These are phyloP conservation scores for Monilinia laxa DNA, from an alignment of 2,329 filamentous ascomycete species.

Conservation along the genomic window DNA sequence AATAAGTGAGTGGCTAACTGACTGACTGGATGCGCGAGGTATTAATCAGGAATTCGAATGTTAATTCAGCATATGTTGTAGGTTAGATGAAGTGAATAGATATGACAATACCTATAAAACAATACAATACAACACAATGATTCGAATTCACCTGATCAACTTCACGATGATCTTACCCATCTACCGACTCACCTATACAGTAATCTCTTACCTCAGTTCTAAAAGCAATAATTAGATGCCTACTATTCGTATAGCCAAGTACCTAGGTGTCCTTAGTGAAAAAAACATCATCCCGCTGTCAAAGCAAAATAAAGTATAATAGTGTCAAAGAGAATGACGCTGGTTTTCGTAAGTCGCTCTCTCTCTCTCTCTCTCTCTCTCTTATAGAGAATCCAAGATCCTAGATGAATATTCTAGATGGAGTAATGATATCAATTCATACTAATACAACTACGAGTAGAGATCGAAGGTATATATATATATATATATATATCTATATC, in stretches of 20 bases:
- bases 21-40: too few relatives aligned
- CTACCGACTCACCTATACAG: too few relatives aligned
- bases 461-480: not conserved
- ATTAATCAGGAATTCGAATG: not conserved
- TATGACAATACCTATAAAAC: too few relatives aligned
- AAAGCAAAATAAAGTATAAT: not conserved
- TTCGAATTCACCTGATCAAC: not conserved
- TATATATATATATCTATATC: too few relatives aligned
- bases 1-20: too few relatives aligned
- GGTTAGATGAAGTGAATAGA: too few relatives aligned
- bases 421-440: not conserved
- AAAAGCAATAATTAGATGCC: not conserved
- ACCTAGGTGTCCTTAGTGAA: not conserved
- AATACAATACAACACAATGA: not conserved
- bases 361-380: too few relatives aligned
- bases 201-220: not conserved
- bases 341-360: not conserved
- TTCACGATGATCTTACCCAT: not conserved
- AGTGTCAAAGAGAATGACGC: not conserved
- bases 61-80: not conserved
- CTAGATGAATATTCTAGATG: too few relatives aligned
- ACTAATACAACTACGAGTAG: not conserved
- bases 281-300: slow-evolving; percentile 7
- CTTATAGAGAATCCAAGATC: not conserved
- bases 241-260: too few relatives aligned